Conservation (phyloP, 2,329 filamentous ascomycete genomes). For the Neospermospora avenae region DNA sequence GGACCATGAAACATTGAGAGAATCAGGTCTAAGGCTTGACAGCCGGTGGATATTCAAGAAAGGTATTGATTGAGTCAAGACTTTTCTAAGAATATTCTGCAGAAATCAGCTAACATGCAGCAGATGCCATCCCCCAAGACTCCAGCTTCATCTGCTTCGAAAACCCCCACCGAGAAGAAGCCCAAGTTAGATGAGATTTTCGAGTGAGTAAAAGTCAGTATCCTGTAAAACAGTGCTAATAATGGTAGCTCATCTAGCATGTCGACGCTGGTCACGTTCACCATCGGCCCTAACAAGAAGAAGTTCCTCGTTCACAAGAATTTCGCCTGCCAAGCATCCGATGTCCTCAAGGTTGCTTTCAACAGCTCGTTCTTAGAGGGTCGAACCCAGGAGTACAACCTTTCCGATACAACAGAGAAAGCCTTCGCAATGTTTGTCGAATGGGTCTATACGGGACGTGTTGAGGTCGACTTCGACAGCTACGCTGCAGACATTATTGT, state of each 20-base stretch:
- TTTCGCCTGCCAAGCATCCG: slow-evolving; percentile 44
- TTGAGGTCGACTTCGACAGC: background rate
- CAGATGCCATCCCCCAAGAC: background rate
- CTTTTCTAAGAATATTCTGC: background rate
- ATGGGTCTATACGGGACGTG: background rate
- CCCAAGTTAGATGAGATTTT: background rate
- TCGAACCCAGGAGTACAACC: slow-evolving; percentile 4
- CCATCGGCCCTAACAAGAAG: background rate
- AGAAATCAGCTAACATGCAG: background rate
- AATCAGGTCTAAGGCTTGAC: background rate
- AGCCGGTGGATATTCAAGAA: background rate
- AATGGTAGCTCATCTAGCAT: background rate
- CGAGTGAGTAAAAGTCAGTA: background rate
- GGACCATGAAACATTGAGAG: background rate
- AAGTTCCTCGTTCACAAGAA: slow-evolving; percentile 19
- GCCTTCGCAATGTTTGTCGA: background rate
- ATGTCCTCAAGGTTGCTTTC: slow-evolving; percentile 11
- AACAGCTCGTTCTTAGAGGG: slow-evolving; percentile 12
- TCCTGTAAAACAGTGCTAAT: background rate
- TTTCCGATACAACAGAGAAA: background rate
- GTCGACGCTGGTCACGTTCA: slow-evolving; percentile 13
- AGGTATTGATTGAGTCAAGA: background rate
- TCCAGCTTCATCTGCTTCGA: background rate
- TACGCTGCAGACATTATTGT: too few species aligned
- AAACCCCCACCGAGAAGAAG: background rate